These are phyloP conservation scores for Clausena lansium DNA, from an alignment of 345 rosid species.

Conservation along the genomic window DNA sequence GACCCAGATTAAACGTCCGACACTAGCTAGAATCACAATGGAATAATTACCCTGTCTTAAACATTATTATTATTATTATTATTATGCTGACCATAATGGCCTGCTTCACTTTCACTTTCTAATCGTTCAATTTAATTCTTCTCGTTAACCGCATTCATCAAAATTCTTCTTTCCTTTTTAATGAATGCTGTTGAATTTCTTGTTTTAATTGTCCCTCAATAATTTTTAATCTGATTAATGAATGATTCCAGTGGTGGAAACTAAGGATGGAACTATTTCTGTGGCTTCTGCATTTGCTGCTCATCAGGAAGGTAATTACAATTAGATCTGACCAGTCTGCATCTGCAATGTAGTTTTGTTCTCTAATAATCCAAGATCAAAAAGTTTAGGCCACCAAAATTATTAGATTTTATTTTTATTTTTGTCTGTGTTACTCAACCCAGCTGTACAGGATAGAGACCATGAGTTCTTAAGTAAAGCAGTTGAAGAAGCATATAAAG, in stretches of 20 bases:
- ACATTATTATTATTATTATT: too few relatives aligned
- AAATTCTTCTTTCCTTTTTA: not conserved
- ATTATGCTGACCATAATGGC: not conserved
- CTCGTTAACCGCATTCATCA: not conserved
- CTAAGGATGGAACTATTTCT: slow-evolving; percentile 79
- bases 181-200: not conserved
- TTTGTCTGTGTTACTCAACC: slow-evolving; percentile 24
- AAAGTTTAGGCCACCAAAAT: not conserved
- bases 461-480: slow-evolving; percentile 78
- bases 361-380: not conserved
- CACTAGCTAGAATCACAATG: not conserved
- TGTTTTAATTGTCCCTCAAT: too few relatives aligned
- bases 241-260: slow-evolving; percentile 56
- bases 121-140: too few relatives aligned
- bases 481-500: slow-evolving; percentile 96
- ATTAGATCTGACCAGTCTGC: not conserved
- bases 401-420: not conserved
- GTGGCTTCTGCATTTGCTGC: slow-evolving; percentile 91
- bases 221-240: not conserved
- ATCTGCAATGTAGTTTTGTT: not conserved
- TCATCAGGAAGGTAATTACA: slow-evolving; percentile 72
- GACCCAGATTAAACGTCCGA: not conserved
- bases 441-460: slow-evolving; percentile 91
- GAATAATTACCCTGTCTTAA: not conserved
- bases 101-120: not conserved